Conservation (phyloP, 73 alveolate species). For the Symbiodinium pilosum region DNA sequence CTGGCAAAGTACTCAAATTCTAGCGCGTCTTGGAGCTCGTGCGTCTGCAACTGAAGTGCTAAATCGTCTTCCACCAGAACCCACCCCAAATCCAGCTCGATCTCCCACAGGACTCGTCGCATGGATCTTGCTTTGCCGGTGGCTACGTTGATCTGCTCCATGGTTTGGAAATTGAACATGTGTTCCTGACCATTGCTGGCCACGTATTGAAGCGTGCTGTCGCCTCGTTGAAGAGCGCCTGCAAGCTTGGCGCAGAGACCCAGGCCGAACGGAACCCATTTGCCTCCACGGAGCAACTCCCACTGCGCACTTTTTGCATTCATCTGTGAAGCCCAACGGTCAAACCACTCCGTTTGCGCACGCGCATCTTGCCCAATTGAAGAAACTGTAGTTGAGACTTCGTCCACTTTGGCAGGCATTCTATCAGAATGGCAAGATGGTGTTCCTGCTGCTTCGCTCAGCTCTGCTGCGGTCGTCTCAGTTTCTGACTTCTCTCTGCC, state of each 20-base stretch:
- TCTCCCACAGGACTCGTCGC: slow-evolving; percentile 60
- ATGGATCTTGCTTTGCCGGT: slow-evolving; percentile 24
- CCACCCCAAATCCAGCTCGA: slow-evolving; percentile 72
- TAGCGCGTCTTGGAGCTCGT: background rate
- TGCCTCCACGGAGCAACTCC: slow-evolving; percentile 58
- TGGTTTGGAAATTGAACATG: background rate
- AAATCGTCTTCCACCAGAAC: slow-evolving; percentile 47
- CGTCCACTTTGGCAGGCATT: background rate
- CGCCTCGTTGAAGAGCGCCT: background rate
- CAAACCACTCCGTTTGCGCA: slow-evolving; percentile 33
- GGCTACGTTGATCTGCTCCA: slow-evolving; percentile 56
- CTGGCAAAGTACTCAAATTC: slow-evolving; percentile 22
- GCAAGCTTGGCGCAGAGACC: slow-evolving; percentile 19
- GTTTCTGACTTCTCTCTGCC: background rate
- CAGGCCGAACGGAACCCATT: slow-evolving; percentile 32
- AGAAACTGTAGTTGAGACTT: background rate
- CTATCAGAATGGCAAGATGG: too few relatives aligned
- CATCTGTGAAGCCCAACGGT: slow-evolving; percentile 1
- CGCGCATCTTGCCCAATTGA: background rate
- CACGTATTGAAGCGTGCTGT: background rate
- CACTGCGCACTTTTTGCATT: slow-evolving; percentile 35
- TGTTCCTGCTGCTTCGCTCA: background rate
- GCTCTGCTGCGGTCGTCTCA: background rate
- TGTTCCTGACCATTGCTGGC: slow-evolving; percentile 43
- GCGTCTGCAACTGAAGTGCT: slow-evolving; percentile 19